A percentile compares a stretch with the other conserved stretches of the same genome.
Evolutionary conservation across 345 rosid genomes (phyloP).

Genomic region (Hibiscus trionum): DNA sequence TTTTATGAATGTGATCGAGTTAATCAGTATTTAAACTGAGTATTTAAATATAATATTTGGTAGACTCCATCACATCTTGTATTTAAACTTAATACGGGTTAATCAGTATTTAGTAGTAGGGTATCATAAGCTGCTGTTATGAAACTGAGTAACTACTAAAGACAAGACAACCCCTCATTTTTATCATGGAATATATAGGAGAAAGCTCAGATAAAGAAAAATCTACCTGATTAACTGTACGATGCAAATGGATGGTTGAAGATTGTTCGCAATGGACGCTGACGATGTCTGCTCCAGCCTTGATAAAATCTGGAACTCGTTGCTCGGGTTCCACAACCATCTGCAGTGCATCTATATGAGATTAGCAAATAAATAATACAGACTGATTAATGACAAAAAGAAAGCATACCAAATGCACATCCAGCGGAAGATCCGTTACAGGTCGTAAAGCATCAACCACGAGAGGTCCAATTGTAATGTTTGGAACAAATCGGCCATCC

Average conservation of each 20-base stretch:
- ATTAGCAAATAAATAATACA: no score
- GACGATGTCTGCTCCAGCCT: constrained; percentile 73
- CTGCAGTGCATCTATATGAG: no score
- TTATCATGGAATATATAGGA: not conserved
- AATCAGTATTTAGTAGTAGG: no score
- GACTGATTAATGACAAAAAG: not conserved
- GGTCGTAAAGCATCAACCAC: constrained; percentile 93
- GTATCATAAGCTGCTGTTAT: not conserved
- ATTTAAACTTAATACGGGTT: no score
- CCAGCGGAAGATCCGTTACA: constrained; percentile 90
- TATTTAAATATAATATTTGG: not conserved
- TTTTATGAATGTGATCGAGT: not conserved
- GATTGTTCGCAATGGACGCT: constrained; percentile 95
- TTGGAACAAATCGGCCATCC: constrained; percentile 98
- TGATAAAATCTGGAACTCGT: no score
- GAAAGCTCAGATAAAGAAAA: not conserved
- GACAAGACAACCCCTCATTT: not conserved
- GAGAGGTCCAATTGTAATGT: constrained; percentile 93
- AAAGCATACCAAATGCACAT: constrained; percentile 79
- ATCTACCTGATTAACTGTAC: constrained; percentile 66
- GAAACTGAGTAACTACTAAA: not conserved
- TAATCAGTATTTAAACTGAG: no score
- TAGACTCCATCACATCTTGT: no score
- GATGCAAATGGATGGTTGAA: constrained; percentile 95
- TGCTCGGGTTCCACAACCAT: no score